Base-by-base conservation (phyloP, 2,329 filamentous ascomycete genomes). In the Fusarium redolens region DNA sequence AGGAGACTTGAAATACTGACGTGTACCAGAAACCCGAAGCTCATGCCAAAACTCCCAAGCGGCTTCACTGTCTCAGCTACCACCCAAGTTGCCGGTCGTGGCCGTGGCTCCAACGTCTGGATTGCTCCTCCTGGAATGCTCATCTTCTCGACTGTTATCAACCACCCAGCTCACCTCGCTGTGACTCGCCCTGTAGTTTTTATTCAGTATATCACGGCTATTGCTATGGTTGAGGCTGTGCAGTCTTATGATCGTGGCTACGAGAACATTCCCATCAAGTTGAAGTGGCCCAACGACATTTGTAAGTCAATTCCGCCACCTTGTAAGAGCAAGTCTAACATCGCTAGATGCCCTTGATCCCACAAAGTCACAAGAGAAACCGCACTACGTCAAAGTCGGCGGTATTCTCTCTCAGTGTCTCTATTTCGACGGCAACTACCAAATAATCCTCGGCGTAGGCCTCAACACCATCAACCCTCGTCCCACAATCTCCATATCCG, bases 201-300 rank as follows among this genome's bases (percentile, higher is more conserved):
- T 81, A 87, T 98, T 33, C 96, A 98, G 81, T 99, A 99, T 79
- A 88, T 99, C 18, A 91, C 94, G 0, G 95, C 95, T 2, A 89
- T 99, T 50, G 95, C 96, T 44, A 92, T 96, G 45, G 92, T 97
- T 5, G 89, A 93, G 69, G 96, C 94, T 0, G 91, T 98, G 70
- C 92, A 93, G 71, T 88, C 86, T 31, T 98, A 98, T 78, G 94
- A 92, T 54, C 82, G 83, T 5, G 93, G 92, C 12, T 98, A 97
- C 81, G 86, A 89, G 10, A 85, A 90, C 0, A 81, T 98, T 8
- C 93, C 93, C 1, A 87, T 99, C 44, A 95, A 93, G 79, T 84
- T 99, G 37, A 99, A 99, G 82, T 99, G 96, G 96, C 96, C 96
- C 15, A 99, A 99, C 78, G 96, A 99, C 79, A 93, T 99, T 61